Evolutionary conservation across 1,284 basidiomycete species (phyloP).

Genomic region (Cutaneotrichosporon spelunceum): DNA sequence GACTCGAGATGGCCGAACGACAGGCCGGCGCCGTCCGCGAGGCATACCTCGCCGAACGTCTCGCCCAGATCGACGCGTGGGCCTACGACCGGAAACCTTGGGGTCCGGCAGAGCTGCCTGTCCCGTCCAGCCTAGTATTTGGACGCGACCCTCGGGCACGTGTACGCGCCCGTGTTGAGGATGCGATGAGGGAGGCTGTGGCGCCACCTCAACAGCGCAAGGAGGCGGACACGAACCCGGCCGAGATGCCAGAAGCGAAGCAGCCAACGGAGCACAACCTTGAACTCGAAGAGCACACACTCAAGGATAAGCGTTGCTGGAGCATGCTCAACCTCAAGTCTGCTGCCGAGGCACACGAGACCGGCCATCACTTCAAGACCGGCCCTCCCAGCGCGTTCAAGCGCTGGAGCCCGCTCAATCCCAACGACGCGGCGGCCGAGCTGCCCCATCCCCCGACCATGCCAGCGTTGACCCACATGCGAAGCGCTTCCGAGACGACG

Average conservation of each 20-base stretch:
- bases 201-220: not conserved
- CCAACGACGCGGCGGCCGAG: not conserved
- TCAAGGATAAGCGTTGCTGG: not conserved
- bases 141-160: not conserved
- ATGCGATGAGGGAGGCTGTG: not conserved
- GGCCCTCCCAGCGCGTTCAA: not conserved
- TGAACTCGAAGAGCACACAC: not conserved
- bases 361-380: not conserved
- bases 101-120: constrained; percentile 4
- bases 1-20: not conserved
- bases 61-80: constrained; percentile 8
- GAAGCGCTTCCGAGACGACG: not conserved
- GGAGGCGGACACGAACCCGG: not conserved
- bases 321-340: constrained; percentile 5
- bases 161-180: not conserved
- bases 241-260: not conserved
- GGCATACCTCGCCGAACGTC: constrained; percentile 1
- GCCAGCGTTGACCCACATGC: not conserved
- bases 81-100: not conserved
- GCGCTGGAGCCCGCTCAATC: constrained; percentile 5
- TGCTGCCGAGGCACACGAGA: not conserved
- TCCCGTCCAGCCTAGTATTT: constrained; percentile 3
- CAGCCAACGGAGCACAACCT: not conserved
- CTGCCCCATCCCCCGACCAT: not conserved
- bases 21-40: not conserved